These are phyloP conservation scores for Hemerocallis citrina DNA, from an alignment of 106 monocot genomes.

Conservation along the genomic window DNA sequence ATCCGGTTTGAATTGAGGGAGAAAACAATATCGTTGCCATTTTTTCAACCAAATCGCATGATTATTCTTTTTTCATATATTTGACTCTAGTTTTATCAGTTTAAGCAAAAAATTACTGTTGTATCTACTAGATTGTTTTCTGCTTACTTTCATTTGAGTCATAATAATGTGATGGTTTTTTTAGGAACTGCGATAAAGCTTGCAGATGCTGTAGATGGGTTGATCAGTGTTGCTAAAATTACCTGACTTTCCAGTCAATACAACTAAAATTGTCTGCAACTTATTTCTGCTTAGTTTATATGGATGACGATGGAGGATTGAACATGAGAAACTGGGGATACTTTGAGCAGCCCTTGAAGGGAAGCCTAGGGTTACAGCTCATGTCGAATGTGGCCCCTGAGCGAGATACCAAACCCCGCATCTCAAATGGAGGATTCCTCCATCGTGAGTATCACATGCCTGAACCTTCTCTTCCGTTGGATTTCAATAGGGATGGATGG, in stretches of 20 bases:
- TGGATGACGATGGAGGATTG: conserved; percentile 69
- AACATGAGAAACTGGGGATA: conserved; percentile 54
- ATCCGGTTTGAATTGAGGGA: too few species aligned
- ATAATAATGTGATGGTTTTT: neutral
- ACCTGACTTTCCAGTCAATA: neutral
- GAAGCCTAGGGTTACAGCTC: conserved; percentile 63
- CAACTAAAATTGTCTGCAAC: neutral
- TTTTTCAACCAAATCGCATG: too few species aligned
- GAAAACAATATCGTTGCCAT: too few species aligned
- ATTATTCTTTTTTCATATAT: too few species aligned
- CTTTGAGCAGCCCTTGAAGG: conserved; percentile 39
- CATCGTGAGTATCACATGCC: conserved; percentile 16
- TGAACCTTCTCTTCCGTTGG: conserved; percentile 24
- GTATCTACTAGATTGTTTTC: too few species aligned
- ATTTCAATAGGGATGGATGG: conserved; percentile 23
- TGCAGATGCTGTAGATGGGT: neutral
- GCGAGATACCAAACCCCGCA: conserved; percentile 43
- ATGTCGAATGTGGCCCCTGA: conserved; percentile 47
- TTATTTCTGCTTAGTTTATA: conserved; percentile 4
- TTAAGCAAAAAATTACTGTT: too few species aligned
- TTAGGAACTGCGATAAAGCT: neutral
- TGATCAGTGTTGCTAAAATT: neutral
- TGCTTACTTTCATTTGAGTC: neutral
- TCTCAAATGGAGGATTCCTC: conserved; percentile 24
- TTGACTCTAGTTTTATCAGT: too few species aligned